Conservation (phyloP, 1,284 basidiomycete genomes). For the Tetrapyrgos nigripes region DNA sequence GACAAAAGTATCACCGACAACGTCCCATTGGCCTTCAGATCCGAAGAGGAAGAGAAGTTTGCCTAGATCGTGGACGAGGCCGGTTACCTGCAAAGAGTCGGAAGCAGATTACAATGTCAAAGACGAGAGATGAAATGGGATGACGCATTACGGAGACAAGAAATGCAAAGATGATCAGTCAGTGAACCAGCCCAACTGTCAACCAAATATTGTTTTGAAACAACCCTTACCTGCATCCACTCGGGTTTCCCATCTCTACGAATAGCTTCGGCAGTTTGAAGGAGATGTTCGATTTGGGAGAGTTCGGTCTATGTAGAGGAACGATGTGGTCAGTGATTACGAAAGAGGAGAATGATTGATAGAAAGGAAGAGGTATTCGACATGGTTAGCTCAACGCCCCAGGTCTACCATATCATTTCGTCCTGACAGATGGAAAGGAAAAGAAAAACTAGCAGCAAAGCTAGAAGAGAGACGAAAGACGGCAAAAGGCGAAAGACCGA, state of each 20-base stretch:
- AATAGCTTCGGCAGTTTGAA: constrained; percentile 93
- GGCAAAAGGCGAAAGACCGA: no score
- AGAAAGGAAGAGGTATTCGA: not conserved
- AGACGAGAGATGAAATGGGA: not conserved
- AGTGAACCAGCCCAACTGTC: no score
- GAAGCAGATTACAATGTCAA: not conserved
- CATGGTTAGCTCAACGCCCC: not conserved
- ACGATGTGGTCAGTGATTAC: constrained; percentile 16
- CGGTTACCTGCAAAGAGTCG: constrained; percentile 62
- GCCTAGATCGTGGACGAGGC: constrained; percentile 88
- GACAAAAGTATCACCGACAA: constrained; percentile 90
- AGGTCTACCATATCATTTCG: not conserved
- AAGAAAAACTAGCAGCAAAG: no score
- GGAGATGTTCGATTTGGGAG: constrained; percentile 89
- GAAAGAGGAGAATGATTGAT: constrained; percentile 10
- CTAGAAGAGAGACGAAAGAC: no score
- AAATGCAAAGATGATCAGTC: no score
- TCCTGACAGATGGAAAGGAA: no score
- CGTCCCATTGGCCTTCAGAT: constrained; percentile 91
- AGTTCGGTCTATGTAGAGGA: constrained; percentile 61
- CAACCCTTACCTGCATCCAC: constrained; percentile 74
- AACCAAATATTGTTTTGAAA: no score
- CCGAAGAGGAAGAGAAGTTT: constrained; percentile 86
- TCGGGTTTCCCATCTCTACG: constrained; percentile 88
- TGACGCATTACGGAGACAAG: no score